Evolutionary conservation across 1,139 yeast species (phyloP), one percentile per base, ranked within the genome.

Genomic region (Eremothecium sinecaudum): DNA sequence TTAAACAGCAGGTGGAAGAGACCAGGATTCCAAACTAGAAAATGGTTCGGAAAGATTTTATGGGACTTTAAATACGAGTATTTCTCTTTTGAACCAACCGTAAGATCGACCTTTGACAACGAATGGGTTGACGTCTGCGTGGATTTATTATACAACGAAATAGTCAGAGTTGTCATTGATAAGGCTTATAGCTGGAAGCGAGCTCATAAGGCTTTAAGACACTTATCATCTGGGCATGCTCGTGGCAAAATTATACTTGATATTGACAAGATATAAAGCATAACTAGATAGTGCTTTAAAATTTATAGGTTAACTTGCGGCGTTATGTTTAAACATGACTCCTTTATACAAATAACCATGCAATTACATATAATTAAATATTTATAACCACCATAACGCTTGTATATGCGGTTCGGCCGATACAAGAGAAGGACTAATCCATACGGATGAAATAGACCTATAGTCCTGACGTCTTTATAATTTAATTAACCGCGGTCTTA

Each of bases 241-340:
- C 70, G 67, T 39, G 94, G 94, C 19, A 82, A 81, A 53, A 61
- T 81, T 34, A 68, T 81, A 4, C 38, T 64, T 27, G 49, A 62
- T 24, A 59, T 61, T 15, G 69, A 64, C 38, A 51, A n/a, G n/a
- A n/a, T n/a, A n/a, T n/a, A n/a, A n/a, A n/a, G n/a, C n/a, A n/a
- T n/a, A n/a, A n/a, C n/a, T n/a, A n/a, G n/a, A n/a, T n/a, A n/a
- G n/a, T n/a, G n/a, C n/a, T n/a, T n/a, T n/a, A n/a, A n/a, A n/a
- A n/a, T n/a, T n/a, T n/a, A n/a, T n/a, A n/a, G n/a, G n/a, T n/a
- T n/a, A n/a, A n/a, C n/a, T n/a, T n/a, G n/a, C n/a, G n/a, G n/a
- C n/a, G n/a, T n/a, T n/a, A n/a, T n/a, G n/a, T n/a, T n/a, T n/a
- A n/a, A n/a, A n/a, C n/a, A n/a, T n/a, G n/a, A n/a, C n/a, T n/a